Percentiles rank a stretch among this genome's conserved stretches.
These are phyloP conservation scores for Arabidopsis arenosa DNA, from an alignment of 345 rosid genomes.

Conservation along the genomic window DNA sequence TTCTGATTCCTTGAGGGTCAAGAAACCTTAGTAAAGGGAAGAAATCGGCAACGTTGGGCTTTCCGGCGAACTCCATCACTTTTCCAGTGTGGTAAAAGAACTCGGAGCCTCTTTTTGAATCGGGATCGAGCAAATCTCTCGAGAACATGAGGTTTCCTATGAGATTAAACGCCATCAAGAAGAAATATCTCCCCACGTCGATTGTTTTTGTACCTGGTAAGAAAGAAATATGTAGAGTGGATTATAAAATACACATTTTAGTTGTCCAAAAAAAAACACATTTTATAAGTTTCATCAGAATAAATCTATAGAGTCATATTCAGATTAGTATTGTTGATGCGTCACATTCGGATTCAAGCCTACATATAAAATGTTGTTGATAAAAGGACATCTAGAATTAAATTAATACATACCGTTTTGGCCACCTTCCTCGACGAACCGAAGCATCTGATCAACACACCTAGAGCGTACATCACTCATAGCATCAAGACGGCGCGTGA, in stretches of 20 bases:
- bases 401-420: constrained; percentile 34
- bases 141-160: constrained; percentile 78
- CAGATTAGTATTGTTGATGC: too few species aligned
- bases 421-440: constrained; percentile 53
- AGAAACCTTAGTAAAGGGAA: constrained; percentile 62
- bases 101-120: constrained; percentile 60
- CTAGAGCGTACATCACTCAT: constrained; percentile 50
- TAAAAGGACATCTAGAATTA: neutral
- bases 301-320: too few species aligned
- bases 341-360: too few species aligned
- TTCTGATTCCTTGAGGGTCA: constrained; percentile 82
- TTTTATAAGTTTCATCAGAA: too few species aligned
- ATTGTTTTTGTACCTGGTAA: constrained; percentile 44
- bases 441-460: constrained; percentile 64
- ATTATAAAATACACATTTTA: neutral
- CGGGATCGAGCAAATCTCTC: constrained; percentile 63
- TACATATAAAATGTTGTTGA: neutral
- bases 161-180: constrained; percentile 73
- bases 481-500: constrained; percentile 63
- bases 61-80: constrained; percentile 82
- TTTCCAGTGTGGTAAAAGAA: constrained; percentile 72
- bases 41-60: constrained; percentile 80
- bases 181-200: constrained; percentile 67
- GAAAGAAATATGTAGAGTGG: neutral
- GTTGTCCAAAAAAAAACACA: too few species aligned